Conservation (phyloP, 768 basidiomycete species). For the Collybia mongolica region DNA sequence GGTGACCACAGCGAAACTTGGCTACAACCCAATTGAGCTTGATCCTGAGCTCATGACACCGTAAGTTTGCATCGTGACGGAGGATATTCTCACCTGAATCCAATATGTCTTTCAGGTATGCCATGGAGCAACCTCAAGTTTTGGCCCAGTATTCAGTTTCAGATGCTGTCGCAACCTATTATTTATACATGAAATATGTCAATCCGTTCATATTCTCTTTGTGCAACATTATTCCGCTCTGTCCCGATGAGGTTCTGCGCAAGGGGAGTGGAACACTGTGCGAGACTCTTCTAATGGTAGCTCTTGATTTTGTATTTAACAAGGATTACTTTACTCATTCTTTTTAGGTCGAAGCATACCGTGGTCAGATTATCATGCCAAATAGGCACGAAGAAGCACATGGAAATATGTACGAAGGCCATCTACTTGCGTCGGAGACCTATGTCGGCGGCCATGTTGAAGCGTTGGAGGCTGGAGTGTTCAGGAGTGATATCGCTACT, state of each 20-base stretch:
- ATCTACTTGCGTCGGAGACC: slow-evolving; percentile 95
- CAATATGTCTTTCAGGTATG: slow-evolving; percentile 62
- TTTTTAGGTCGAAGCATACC: slow-evolving; percentile 89
- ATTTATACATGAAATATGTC: slow-evolving; percentile 99
- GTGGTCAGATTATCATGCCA: slow-evolving; percentile 93
- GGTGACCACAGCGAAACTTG: slow-evolving; percentile 93
- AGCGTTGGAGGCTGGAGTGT: slow-evolving; percentile 97
- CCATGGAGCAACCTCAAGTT: slow-evolving; percentile 90
- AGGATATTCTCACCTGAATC: neutral
- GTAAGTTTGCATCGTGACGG: slow-evolving; percentile 45
- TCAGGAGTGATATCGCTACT: slow-evolving; percentile 91
- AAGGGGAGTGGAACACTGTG: slow-evolving; percentile 97
- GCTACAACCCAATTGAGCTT: slow-evolving; percentile 94
- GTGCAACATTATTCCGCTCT: slow-evolving; percentile 97
- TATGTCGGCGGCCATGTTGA: slow-evolving; percentile 99
- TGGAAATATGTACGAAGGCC: slow-evolving; percentile 92
- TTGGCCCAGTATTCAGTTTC: slow-evolving; percentile 99
- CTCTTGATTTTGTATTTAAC: neutral
- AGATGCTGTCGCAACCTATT: slow-evolving; percentile 99
- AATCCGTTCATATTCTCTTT: slow-evolving; percentile 99
- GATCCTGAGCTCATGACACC: slow-evolving; percentile 99
- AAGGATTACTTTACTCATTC: slow-evolving; percentile 1
- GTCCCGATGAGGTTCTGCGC: slow-evolving; percentile 92
- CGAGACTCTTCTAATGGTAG: slow-evolving; percentile 95
- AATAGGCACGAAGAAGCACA: slow-evolving; percentile 94